Percentiles rank a stretch among this genome's conserved stretches.
phyloP scores from a whole-genome alignment of 768 basidiomycete species.

The Serendipita vermifera region DNA sequence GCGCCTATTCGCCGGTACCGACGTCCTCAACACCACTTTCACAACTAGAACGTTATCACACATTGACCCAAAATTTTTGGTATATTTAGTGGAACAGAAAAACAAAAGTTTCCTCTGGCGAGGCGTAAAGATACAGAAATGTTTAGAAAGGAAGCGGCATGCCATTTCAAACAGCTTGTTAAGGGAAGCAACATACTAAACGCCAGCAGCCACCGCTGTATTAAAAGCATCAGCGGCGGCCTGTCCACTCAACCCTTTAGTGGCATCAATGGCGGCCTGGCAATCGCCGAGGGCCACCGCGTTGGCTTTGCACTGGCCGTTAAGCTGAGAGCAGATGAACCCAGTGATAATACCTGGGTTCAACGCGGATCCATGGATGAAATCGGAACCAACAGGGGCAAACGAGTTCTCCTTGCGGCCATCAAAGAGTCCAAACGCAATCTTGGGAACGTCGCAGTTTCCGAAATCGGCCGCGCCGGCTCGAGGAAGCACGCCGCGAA shows the following conservation, averaged over 20 bases:
- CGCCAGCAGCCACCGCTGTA: no score
- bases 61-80: no score
- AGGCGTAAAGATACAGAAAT: no score
- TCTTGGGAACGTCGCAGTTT: conserved; percentile 40
- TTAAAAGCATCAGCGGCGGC: conserved; percentile 30
- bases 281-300: conserved; percentile 5
- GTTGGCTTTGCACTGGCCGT: conserved; percentile 11
- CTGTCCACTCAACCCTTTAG: conserved; percentile 10
- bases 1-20: no score
- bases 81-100: no score
- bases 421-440: conserved; percentile 44
- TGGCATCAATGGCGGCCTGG: conserved; percentile 1
- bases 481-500: no score
- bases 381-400: conserved; percentile 39
- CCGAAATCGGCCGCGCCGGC: conserved; percentile 39
- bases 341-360: conserved; percentile 46
- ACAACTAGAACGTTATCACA: no score
- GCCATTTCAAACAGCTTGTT: no score
- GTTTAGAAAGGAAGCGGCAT: no score
- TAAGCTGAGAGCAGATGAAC: conserved; percentile 23
- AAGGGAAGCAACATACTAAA: no score
- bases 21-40: no score
- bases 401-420: conserved; percentile 42
- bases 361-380: conserved; percentile 48
- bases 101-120: no score